Evolutionary conservation across 805 yeast species (phyloP).

Genomic region (Priceomyces castillae): DNA sequence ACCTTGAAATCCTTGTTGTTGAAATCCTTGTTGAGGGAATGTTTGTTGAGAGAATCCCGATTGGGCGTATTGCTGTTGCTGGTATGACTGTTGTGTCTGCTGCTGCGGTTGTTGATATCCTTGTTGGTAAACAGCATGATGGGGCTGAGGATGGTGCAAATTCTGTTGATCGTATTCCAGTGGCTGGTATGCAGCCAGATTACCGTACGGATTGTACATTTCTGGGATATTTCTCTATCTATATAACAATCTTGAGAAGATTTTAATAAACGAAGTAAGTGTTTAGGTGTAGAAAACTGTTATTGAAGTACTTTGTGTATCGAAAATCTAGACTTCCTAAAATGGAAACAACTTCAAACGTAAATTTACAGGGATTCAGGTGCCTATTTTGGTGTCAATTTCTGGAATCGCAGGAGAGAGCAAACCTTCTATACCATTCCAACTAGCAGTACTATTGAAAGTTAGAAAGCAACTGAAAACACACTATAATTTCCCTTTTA

Average conservation of each 20-base stretch:
- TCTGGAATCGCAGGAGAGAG: no score
- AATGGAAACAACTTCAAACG: neutral
- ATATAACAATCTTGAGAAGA: neutral
- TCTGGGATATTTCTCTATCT: neutral
- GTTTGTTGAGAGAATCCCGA: constrained; percentile 1
- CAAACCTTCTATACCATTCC: no score
- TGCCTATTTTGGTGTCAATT: no score
- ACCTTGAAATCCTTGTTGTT: constrained; percentile 1
- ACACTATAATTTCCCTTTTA: no score
- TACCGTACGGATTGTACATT: constrained; percentile 43
- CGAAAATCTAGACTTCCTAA: neutral
- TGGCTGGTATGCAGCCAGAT: constrained; percentile 19
- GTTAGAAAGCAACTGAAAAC: no score
- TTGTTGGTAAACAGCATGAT: constrained; percentile 14
- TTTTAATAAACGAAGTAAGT: neutral
- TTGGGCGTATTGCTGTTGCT: neutral
- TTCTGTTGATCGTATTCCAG: constrained; percentile 21
- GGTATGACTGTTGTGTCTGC: constrained; percentile 10
- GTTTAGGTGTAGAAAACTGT: neutral
- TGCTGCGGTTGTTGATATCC: constrained; percentile 11
- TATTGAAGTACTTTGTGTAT: neutral
- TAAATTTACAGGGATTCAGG: no score
- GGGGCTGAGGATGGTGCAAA: constrained; percentile 33
- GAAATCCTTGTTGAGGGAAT: constrained; percentile 4
- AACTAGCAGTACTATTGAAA: no score